Evolutionary conservation across 441 rosid species (phyloP).

Genomic region (Dalechampia spathulata): DNA sequence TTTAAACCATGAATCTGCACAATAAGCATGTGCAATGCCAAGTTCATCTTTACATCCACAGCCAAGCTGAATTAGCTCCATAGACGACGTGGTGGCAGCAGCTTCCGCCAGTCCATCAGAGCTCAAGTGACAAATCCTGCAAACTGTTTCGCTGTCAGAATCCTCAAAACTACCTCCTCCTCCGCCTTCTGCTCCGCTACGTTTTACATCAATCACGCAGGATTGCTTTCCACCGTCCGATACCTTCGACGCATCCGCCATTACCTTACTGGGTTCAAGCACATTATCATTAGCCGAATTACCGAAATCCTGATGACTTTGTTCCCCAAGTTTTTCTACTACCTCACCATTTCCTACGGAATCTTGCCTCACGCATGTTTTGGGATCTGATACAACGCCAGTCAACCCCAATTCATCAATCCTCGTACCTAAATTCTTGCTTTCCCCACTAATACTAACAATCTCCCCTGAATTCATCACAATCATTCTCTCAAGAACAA

Average conservation of each 20-base stretch:
- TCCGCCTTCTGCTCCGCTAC: too few relatives aligned
- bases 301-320: conserved; percentile 18
- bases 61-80: conserved; percentile 62
- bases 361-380: neutral
- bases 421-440: conserved; percentile 15
- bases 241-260: conserved; percentile 22
- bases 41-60: conserved; percentile 95
- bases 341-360: conserved; percentile 20
- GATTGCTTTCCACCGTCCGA: conserved; percentile 31
- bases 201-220: conserved; percentile 35
- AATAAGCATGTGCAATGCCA: conserved; percentile 63
- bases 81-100: neutral
- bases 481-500: conserved; percentile 21
- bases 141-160: conserved; percentile 44
- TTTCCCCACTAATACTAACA: conserved; percentile 16
- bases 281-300: conserved; percentile 16
- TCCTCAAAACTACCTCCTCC: conserved; percentile 25
- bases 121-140: conserved; percentile 80
- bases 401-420: conserved; percentile 18
- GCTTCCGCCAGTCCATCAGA: conserved; percentile 42
- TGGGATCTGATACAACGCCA: conserved; percentile 9
- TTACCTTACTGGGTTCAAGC: conserved; percentile 23
- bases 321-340: conserved; percentile 25
- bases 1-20: conserved; percentile 93
- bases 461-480: conserved; percentile 18